phyloP scores from a whole-genome alignment of 768 basidiomycete species.

The Kwoniella bestiolae region DNA sequence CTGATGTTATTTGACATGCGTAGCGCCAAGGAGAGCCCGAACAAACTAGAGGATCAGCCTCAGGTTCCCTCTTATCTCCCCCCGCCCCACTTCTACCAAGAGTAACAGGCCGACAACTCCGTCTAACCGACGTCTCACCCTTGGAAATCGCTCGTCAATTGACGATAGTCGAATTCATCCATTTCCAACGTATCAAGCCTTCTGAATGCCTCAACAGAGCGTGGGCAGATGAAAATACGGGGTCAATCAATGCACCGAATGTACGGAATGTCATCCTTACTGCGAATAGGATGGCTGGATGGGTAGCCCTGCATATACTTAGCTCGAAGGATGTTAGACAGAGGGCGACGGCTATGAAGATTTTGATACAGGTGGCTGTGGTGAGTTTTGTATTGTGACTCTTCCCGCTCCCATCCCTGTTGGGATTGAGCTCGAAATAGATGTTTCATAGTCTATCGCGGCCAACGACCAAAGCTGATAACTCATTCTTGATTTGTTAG shows the following conservation, averaged over 20 bases:
- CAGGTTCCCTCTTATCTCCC: conserved; percentile 44
- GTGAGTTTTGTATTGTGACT: too few relatives aligned
- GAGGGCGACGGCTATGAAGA: conserved; percentile 79
- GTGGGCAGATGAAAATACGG: conserved; percentile 70
- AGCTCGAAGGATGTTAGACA: conserved; percentile 82
- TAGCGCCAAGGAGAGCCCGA: conserved; percentile 38
- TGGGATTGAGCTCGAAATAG: too few relatives aligned
- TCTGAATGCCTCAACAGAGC: conserved; percentile 81
- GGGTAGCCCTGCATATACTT: conserved; percentile 84
- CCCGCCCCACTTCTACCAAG: conserved; percentile 50
- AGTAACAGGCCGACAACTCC: conserved; percentile 59
- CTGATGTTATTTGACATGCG: not conserved
- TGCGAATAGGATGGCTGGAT: conserved; percentile 69
- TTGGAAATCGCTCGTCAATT: conserved; percentile 89
- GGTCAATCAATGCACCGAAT: conserved; percentile 62
- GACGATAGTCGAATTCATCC: conserved; percentile 82
- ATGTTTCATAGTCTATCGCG: not conserved
- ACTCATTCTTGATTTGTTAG: conserved; percentile 59
- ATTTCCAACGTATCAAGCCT: conserved; percentile 85
- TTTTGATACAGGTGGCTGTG: conserved; percentile 79
- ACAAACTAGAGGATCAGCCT: conserved; percentile 35
- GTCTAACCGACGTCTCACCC: conserved; percentile 82
- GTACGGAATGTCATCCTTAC: conserved; percentile 85
- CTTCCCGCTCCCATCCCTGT: too few relatives aligned
- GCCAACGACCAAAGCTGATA: conserved; percentile 14